Evolutionary conservation across 306 rosid genomes (phyloP), one percentile per base, ranked within the genome.

Genomic region (Parietaria judaica): DNA sequence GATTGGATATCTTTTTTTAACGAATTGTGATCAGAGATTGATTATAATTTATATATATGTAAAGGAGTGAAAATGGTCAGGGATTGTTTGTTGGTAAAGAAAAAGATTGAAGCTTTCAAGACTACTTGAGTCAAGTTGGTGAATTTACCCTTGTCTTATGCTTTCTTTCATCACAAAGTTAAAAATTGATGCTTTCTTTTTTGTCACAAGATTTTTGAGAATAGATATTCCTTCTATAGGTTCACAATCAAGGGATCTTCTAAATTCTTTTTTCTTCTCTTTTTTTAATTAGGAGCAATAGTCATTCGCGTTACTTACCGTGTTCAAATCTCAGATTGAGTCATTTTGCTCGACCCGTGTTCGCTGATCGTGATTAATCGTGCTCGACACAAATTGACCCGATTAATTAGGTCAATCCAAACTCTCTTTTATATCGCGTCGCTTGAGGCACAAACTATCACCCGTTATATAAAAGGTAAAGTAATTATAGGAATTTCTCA

Each of bases 171-270:
- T 11, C 67, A 54, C 79, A 63, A 60, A 68, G 70, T 76, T 60
- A 80, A 83, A 23, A 83, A 68, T 75, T 81, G 72, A 78, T 87
- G 78, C 96, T 80, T 83, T 81, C 95, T 72, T 80, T 56, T 49
- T 53, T 68, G 78, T 69, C 69, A 78, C 49, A 70, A 54, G 75
- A 69, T 67, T 73, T 68, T 36, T 55, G 13, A 55, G 59, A 5
- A 49, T 13, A 6, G 66, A 64, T 73, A 81, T 82, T 85, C 87
- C 58, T 55, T 51, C 31, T 3, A 34, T 66, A 10, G 12, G 11
- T 38, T 14, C 35, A 17, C 35, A n/a, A 53, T 14, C 54, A 51
- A 43, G 38, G 58, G 31, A 72, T 50, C 50, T 59, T 52, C 36
- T 41, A 11, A 41, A 41, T 8, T 5, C 9, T 41, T 41, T 41